Evolutionary conservation across 2,329 filamentous ascomycete species (phyloP).

Genomic region (Talaromyces marneffei): DNA sequence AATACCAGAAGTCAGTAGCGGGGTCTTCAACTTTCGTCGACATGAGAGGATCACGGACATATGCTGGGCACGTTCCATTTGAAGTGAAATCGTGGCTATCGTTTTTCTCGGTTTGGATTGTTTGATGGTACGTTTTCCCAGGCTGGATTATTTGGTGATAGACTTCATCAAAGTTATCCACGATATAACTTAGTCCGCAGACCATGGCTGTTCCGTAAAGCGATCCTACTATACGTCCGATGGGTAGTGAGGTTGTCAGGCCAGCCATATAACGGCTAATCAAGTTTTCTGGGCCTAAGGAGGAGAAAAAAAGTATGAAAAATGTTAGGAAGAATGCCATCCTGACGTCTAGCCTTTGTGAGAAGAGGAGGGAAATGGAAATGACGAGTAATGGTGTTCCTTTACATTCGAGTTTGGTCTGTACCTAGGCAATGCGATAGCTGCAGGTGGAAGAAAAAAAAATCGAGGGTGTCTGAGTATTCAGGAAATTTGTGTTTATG

Average conservation of each 20-base stretch:
- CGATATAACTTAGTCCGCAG: not conserved
- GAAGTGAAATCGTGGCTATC: not conserved
- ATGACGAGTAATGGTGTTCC: not conserved
- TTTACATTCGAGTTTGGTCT: not conserved
- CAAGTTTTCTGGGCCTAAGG: constrained; percentile 2
- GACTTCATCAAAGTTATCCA: too few relatives aligned
- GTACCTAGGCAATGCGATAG: not conserved
- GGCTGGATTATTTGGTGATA: too few relatives aligned
- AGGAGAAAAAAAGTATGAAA: constrained; percentile 5
- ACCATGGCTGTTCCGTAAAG: not conserved
- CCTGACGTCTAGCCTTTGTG: not conserved
- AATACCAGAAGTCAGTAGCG: not conserved
- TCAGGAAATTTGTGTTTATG: not conserved
- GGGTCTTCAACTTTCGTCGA: not conserved
- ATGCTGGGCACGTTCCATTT: not conserved
- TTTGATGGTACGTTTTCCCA: too few relatives aligned
- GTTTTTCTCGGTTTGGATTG: not conserved
- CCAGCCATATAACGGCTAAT: not conserved
- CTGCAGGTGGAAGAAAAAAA: not conserved
- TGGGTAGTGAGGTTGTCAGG: not conserved
- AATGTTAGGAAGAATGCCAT: not conserved
- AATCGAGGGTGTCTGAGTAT: not conserved
- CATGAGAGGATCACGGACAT: not conserved
- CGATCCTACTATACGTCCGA: not conserved
- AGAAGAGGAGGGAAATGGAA: not conserved